phyloP scores from a whole-genome alignment of 2,329 filamentous ascomycete genomes.

The Hymenoscyphus fraxineus region DNA sequence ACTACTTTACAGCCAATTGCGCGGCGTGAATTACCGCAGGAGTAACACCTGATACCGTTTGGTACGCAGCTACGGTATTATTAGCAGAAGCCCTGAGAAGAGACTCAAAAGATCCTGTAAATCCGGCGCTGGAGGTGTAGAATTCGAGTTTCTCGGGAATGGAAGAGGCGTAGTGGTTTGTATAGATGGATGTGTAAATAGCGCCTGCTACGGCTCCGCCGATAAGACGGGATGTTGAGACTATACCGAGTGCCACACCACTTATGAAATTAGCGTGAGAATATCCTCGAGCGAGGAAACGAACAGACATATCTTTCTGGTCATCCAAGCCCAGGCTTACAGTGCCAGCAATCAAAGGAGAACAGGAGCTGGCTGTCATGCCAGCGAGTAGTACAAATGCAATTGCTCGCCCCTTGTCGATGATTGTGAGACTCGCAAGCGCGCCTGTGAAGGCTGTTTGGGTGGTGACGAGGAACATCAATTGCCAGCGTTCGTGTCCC shows the following conservation, averaged over 20 bases:
- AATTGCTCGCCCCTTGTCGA: slow-evolving; percentile 37
- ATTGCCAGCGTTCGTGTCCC: slow-evolving; percentile 38
- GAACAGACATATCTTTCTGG: slow-evolving; percentile 33
- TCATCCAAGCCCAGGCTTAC: slow-evolving; percentile 36
- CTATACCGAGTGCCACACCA: slow-evolving; percentile 38
- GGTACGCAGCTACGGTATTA: slow-evolving; percentile 4
- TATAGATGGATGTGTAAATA: slow-evolving; percentile 38
- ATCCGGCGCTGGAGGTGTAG: slow-evolving; percentile 7
- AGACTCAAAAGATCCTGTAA: not conserved
- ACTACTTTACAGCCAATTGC: slow-evolving; percentile 32
- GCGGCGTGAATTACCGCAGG: slow-evolving; percentile 19
- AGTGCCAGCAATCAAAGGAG: slow-evolving; percentile 37
- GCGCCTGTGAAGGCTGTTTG: slow-evolving; percentile 38
- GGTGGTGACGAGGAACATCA: slow-evolving; percentile 33
- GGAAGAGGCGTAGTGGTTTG: slow-evolving; percentile 31
- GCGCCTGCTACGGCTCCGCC: slow-evolving; percentile 38
- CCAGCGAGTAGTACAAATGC: slow-evolving; percentile 34
- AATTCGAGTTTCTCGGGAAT: slow-evolving; percentile 31
- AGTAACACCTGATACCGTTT: not conserved
- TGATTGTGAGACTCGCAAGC: slow-evolving; percentile 35
- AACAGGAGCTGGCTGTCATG: slow-evolving; percentile 34
- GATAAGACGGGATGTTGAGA: slow-evolving; percentile 37
- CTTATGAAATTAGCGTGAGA: not conserved
- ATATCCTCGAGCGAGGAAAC: not conserved
- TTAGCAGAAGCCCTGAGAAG: not conserved